Evolutionary conservation across 352 stramenopile species (phyloP).

Genomic region (Phytophthora cryptogea): DNA sequence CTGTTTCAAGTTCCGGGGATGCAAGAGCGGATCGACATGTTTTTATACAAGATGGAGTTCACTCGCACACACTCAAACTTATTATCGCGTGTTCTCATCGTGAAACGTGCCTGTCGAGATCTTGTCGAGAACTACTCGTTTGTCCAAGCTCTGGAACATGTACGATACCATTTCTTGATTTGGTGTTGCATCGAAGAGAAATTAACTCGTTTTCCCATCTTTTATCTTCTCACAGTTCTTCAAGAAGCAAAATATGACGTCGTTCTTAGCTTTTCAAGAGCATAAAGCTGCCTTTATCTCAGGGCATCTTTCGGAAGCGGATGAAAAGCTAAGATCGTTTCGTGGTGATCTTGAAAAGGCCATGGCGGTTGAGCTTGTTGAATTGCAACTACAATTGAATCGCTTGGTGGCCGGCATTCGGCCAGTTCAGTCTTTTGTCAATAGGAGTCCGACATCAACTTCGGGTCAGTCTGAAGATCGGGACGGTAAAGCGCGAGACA

Average conservation of each 20-base stretch:
- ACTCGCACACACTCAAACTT: slow-evolving; percentile 42
- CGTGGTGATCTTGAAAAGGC: slow-evolving; percentile 61
- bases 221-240: slow-evolving; percentile 49
- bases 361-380: slow-evolving; percentile 53
- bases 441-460: slow-evolving; percentile 26
- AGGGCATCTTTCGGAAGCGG: slow-evolving; percentile 40
- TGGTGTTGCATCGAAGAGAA: neutral
- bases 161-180: slow-evolving; percentile 17
- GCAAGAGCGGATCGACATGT: slow-evolving; percentile 69
- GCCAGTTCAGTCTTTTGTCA: slow-evolving; percentile 54
- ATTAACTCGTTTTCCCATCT: slow-evolving; percentile 3
- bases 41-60: slow-evolving; percentile 82
- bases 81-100: slow-evolving; percentile 50
- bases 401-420: slow-evolving; percentile 51
- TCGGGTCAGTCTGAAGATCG: slow-evolving; percentile 30
- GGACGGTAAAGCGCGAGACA: slow-evolving; percentile 47
- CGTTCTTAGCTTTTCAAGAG: slow-evolving; percentile 40
- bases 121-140: slow-evolving; percentile 77
- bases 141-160: slow-evolving; percentile 50
- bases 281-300: slow-evolving; percentile 40
- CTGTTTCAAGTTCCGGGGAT: slow-evolving; percentile 66
- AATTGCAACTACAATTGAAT: slow-evolving; percentile 71
- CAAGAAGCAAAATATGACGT: slow-evolving; percentile 34
- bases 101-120: slow-evolving; percentile 69
- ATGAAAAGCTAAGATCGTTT: slow-evolving; percentile 66